A percentile compares a stretch with the other conserved stretches of the same genome.
Conservation (phyloP, 495 filamentous ascomycete species). For the Xylaria grammica region DNA sequence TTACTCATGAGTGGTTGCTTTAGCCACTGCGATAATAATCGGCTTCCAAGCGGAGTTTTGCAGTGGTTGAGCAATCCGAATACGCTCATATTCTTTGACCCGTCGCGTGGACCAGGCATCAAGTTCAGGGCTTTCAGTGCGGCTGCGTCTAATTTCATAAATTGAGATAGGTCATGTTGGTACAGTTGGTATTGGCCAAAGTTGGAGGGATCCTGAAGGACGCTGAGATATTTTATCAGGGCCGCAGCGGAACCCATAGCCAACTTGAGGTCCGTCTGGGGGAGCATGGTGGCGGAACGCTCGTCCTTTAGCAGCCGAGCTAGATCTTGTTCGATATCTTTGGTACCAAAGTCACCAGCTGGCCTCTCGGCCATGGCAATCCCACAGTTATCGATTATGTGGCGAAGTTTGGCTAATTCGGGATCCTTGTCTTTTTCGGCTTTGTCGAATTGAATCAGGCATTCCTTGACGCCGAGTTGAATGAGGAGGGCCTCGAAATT, state of each 20-base stretch:
- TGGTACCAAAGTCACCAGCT: conserved; percentile 77
- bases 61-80: conserved; percentile 96
- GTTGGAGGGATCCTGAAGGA: conserved; percentile 88
- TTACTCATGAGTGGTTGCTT: conserved; percentile 97
- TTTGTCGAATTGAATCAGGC: conserved; percentile 77
- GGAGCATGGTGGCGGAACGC: conserved; percentile 72
- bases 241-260: conserved; percentile 96
- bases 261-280: conserved; percentile 91
- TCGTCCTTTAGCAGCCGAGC: conserved; percentile 86
- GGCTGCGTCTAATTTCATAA: conserved; percentile 97
- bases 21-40: conserved; percentile 92
- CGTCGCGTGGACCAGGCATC: conserved; percentile 94
- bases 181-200: conserved; percentile 97
- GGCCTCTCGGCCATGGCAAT: conserved; percentile 84
- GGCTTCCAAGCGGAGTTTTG: conserved; percentile 92
- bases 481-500: conserved; percentile 97
- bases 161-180: conserved; percentile 95
- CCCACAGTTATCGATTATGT: conserved; percentile 90
- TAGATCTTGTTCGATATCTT: conserved; percentile 96
- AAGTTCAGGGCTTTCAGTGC: conserved; percentile 93
- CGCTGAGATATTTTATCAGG: conserved; percentile 93
- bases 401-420: conserved; percentile 84
- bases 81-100: conserved; percentile 95
- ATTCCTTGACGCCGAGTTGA: conserved; percentile 94
- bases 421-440: conserved; percentile 75